Conservation (phyloP, 371 early-diverging fungal genomes). For the Batkoa obscura region DNA sequence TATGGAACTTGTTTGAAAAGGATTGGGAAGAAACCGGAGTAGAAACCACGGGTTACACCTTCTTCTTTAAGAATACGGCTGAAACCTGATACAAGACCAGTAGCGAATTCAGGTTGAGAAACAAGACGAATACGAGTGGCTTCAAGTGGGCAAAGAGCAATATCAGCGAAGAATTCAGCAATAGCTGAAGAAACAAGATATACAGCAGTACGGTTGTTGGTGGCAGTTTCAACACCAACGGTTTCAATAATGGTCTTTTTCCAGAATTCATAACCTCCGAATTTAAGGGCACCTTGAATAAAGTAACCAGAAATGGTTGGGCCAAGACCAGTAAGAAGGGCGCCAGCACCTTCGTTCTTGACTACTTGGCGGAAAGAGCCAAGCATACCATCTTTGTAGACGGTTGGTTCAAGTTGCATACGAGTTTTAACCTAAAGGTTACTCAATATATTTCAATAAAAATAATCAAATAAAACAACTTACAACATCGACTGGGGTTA, state of each 20-base stretch:
- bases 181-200: slow-evolving; percentile 65
- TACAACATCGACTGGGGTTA: slow-evolving; percentile 11
- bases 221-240: slow-evolving; percentile 54
- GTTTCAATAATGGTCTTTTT: slow-evolving; percentile 56
- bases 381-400: slow-evolving; percentile 37
- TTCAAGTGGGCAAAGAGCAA: slow-evolving; percentile 62
- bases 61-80: slow-evolving; percentile 38
- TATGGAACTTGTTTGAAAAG: slow-evolving; percentile 65
- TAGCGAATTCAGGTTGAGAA: slow-evolving; percentile 48
- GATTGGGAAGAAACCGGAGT: slow-evolving; percentile 58
- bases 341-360: slow-evolving; percentile 65
- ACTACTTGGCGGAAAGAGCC: slow-evolving; percentile 73
- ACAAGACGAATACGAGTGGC: slow-evolving; percentile 62
- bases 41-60: slow-evolving; percentile 47
- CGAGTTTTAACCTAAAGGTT: slow-evolving; percentile 30
- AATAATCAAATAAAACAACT: neutral
- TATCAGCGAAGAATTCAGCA: slow-evolving; percentile 86
- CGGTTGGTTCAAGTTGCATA: slow-evolving; percentile 38
- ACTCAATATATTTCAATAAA: neutral
- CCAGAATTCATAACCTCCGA: slow-evolving; percentile 78
- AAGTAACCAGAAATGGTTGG: slow-evolving; percentile 55
- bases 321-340: slow-evolving; percentile 64
- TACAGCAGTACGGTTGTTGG: slow-evolving; percentile 62
- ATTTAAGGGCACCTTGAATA: slow-evolving; percentile 81
- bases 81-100: slow-evolving; percentile 41